Evolutionary conservation across 805 yeast genomes (phyloP).

Genomic region (Sugiyamaella valdiviana): DNA sequence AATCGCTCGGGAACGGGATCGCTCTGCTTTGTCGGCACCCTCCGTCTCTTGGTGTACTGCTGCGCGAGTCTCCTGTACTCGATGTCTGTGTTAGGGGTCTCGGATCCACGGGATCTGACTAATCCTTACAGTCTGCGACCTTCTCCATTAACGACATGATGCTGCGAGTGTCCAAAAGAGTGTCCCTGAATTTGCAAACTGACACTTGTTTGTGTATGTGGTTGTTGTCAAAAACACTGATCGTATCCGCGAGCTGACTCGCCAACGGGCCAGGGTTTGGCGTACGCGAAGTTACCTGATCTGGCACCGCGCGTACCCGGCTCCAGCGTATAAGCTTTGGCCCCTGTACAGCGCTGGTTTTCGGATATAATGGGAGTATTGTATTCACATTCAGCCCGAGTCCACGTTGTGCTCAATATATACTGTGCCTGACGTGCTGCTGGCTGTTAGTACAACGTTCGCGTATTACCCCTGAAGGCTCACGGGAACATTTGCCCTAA

Average conservation of each 20-base stretch:
- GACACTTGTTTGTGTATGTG: neutral
- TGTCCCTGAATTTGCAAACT: neutral
- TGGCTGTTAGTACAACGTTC: too few relatives aligned
- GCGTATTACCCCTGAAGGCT: too few relatives aligned
- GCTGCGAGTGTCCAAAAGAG: neutral
- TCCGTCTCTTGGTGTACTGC: conserved; percentile 16
- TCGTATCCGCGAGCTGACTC: neutral
- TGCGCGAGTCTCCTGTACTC: conserved; percentile 17
- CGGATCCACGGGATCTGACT: neutral
- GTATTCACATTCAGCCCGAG: too few relatives aligned
- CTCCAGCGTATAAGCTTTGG: too few relatives aligned
- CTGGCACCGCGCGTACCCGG: neutral
- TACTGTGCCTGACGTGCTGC: too few relatives aligned
- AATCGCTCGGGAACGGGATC: neutral
- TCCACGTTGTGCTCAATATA: too few relatives aligned
- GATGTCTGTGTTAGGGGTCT: conserved; percentile 7
- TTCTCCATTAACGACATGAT: neutral
- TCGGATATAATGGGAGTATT: too few relatives aligned
- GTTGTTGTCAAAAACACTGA: neutral
- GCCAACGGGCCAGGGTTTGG: neutral
- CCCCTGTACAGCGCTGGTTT: too few relatives aligned
- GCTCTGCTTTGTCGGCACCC: neutral
- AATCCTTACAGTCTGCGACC: neutral
- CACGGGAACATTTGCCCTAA: too few relatives aligned
- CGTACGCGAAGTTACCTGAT: neutral